These are phyloP conservation scores for Coniosporium apollinis DNA, from an alignment of 495 filamentous ascomycete species.

Conservation along the genomic window DNA sequence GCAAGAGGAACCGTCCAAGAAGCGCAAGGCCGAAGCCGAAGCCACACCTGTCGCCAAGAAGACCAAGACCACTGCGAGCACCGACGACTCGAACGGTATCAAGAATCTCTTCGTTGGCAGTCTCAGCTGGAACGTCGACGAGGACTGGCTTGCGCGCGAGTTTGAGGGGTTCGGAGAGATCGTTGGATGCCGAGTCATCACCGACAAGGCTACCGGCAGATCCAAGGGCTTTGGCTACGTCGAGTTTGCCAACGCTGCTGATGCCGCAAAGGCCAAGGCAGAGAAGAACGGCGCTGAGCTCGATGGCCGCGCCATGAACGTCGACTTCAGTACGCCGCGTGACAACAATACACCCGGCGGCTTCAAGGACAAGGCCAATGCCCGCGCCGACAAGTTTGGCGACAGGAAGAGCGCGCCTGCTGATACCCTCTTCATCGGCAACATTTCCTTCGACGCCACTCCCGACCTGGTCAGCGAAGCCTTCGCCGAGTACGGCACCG, in stretches of 20 bases:
- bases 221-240: constrained; percentile 96
- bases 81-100: constrained; percentile 29
- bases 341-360: constrained; percentile 32
- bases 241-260: constrained; percentile 56
- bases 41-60: constrained; percentile 57
- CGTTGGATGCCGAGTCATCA: constrained; percentile 59
- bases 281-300: constrained; percentile 66
- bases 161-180: constrained; percentile 76
- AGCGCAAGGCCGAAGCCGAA: constrained; percentile 75
- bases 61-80: constrained; percentile 48
- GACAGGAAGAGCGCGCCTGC: constrained; percentile 56
- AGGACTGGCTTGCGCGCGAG: constrained; percentile 73
- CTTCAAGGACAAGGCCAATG: constrained; percentile 24
- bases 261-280: constrained; percentile 59
- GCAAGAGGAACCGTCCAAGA: constrained; percentile 44
- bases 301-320: constrained; percentile 72
- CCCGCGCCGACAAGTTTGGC: constrained; percentile 57
- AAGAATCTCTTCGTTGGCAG: constrained; percentile 83
- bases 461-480: constrained; percentile 57
- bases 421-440: constrained; percentile 88
- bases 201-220: constrained; percentile 63
- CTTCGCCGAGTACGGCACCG: constrained; percentile 53
- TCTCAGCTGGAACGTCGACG: constrained; percentile 88
- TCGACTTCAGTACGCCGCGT: constrained; percentile 73
- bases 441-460: constrained; percentile 70